Conservation (phyloP, 1,284 basidiomycete genomes). For the Moesziomyces sp. region DNA sequence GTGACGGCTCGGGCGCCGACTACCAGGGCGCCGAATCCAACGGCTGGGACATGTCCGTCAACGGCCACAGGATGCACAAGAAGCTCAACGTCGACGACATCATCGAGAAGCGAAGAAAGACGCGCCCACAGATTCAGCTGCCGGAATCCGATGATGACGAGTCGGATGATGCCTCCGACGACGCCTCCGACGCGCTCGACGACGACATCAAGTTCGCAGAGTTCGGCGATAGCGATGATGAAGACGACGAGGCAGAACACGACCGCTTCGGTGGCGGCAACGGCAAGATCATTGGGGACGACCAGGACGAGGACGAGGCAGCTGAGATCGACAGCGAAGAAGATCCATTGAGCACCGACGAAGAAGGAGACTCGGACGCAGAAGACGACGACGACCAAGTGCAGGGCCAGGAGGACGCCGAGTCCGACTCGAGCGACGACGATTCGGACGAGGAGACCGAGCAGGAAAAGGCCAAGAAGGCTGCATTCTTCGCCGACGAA, state of each 20-base stretch:
- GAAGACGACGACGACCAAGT: constrained; percentile 62
- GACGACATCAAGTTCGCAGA: constrained; percentile 41
- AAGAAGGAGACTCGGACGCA: constrained; percentile 12
- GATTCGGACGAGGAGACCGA: constrained; percentile 55
- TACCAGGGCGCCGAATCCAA: constrained; percentile 14
- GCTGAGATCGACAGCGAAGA: constrained; percentile 58
- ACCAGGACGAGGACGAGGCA: constrained; percentile 62
- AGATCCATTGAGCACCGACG: constrained; percentile 32
- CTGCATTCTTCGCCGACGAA: constrained; percentile 63
- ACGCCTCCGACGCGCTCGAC: constrained; percentile 29
- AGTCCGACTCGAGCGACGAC: constrained; percentile 34
- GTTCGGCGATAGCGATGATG: constrained; percentile 69
- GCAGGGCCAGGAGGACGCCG: constrained; percentile 30
- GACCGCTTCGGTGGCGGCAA: constrained; percentile 59
- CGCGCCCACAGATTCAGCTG: constrained; percentile 13
- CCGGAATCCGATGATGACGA: constrained; percentile 32
- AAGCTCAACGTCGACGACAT: constrained; percentile 64
- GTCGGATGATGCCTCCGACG: constrained; percentile 23
- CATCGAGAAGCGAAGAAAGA: constrained; percentile 61
- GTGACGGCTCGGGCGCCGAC: constrained; percentile 33
- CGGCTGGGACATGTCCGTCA: constrained; percentile 62
- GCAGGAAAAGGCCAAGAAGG: constrained; percentile 58
- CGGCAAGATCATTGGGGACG: constrained; percentile 55
- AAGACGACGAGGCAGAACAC: constrained; percentile 73
- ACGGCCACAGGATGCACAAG: constrained; percentile 45